Evolutionary conservation across 495 filamentous ascomycete genomes (phyloP).

Genomic region (Hypoxylon lenormandii): DNA sequence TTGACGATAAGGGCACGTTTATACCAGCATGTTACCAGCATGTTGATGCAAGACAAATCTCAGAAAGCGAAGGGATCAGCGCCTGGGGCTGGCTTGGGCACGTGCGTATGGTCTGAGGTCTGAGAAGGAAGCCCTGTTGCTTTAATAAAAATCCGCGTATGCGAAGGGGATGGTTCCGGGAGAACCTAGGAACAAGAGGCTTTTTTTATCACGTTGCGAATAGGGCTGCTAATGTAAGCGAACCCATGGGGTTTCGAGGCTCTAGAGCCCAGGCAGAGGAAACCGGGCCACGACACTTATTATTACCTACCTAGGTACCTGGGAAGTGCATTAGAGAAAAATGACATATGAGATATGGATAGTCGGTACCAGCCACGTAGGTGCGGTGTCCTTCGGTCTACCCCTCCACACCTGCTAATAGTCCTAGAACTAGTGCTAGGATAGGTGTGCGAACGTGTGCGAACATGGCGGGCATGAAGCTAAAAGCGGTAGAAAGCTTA

Average conservation of each 20-base stretch:
- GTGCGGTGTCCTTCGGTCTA: slow-evolving; percentile 10
- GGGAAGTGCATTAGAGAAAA: too few relatives aligned
- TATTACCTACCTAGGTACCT: too few relatives aligned
- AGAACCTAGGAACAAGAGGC: slow-evolving; percentile 8
- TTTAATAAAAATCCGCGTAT: slow-evolving; percentile 15
- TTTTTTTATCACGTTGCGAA: slow-evolving; percentile 17
- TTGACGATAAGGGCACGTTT: slow-evolving; percentile 11
- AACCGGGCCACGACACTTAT: too few relatives aligned
- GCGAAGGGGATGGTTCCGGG: slow-evolving; percentile 10
- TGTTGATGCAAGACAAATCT: slow-evolving; percentile 32
- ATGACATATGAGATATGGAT: background rate
- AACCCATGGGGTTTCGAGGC: slow-evolving; percentile 13
- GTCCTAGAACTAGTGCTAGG: background rate
- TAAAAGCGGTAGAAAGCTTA: too few relatives aligned
- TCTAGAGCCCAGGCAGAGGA: too few relatives aligned
- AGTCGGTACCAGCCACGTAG: slow-evolving; percentile 7
- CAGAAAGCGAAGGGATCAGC: slow-evolving; percentile 28
- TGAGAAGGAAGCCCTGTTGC: slow-evolving; percentile 11
- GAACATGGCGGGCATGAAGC: too few relatives aligned
- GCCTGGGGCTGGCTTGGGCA: slow-evolving; percentile 16
- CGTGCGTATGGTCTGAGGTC: slow-evolving; percentile 29
- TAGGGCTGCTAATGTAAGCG: slow-evolving; percentile 29
- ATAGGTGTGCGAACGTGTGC: too few relatives aligned
- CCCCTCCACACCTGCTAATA: slow-evolving; percentile 6
- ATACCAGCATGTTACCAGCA: slow-evolving; percentile 21